Base-by-base conservation (phyloP, 345 rosid species). In the Citrus sp. region DNA sequence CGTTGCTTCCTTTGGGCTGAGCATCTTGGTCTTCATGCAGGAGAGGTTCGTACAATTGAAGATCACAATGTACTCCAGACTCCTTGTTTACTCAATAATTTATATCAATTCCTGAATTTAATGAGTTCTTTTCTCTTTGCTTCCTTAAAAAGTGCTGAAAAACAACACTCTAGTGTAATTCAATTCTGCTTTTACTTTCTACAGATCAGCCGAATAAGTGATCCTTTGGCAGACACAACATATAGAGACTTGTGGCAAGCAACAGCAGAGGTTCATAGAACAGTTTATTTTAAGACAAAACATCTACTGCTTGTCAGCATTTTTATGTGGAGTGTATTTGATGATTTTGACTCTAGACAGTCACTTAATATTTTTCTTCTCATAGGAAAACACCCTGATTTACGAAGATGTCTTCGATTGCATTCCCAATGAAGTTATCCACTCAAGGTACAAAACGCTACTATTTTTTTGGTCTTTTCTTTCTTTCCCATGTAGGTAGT, bases 1-100 rank as follows among this genome's bases (percentile, higher is more conserved):
- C 89, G 98, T 63, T 88, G 95, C 83, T 88, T 93, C 0, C 78
- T 95, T 32, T 95, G 98, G 98, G 84, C 90, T 4, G 98, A 95
- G 86, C 98, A 93, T 81, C 98, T 93, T 67, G 97, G 94, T 62
- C 94, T 95, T 79, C 84, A 73, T 55, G 40, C 82, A 27, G 85
- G 84, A 79, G 98, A 93, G 95, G 98, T 93, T 74, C 74, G 82
- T 84, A 70, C 13, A 6, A 49, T 13, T 9, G 16, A 73, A 13
- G 65, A 30, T 66, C 2, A 67, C n/a, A 16, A 46, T 9, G 12
- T 2, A 42, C 46, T 28, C 14, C 14, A n/a, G 10, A n/a, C 55
- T 5, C 2, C 32, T 67, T 24, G 32, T 24, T 40, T 27, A 40
- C 18, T 10, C 32, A 7, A 64, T 65, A 65, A 27, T 30, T 51